Percentiles rank a stretch among this genome's conserved stretches.
phyloP scores from a whole-genome alignment of 139 green algal genomes.

The Closterium sp. region DNA sequence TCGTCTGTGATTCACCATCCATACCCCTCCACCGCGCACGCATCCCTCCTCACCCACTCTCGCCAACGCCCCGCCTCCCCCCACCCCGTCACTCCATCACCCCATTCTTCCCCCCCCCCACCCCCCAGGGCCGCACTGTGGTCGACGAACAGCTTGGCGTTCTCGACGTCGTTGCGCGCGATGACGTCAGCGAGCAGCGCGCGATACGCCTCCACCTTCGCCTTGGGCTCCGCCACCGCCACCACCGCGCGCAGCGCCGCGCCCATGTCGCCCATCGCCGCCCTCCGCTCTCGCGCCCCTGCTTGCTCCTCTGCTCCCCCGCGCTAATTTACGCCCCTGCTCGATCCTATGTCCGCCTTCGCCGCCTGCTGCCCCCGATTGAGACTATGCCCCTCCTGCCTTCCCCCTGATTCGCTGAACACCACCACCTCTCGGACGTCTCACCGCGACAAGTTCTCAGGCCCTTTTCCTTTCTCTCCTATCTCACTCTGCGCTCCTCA shows the following conservation, averaged over 20 bases:
- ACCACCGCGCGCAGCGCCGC: not conserved
- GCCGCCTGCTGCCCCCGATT: not conserved
- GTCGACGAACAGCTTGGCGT: not conserved
- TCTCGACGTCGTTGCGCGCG: not conserved
- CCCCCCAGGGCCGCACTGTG: slow-evolving; percentile 6
- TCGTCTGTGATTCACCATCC: not conserved
- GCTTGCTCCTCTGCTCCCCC: not conserved
- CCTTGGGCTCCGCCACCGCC: not conserved
- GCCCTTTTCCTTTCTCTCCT: not conserved
- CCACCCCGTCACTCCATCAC: not conserved
- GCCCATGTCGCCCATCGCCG: slow-evolving; percentile 1
- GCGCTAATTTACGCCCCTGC: not conserved
- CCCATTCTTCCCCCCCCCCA: not conserved
- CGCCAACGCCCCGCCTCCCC: not conserved
- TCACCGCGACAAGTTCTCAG: not conserved
- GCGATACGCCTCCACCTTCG: slow-evolving; percentile 2
- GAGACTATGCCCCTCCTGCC: not conserved
- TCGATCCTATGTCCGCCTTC: not conserved
- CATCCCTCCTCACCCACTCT: not conserved
- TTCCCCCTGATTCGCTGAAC: not conserved
- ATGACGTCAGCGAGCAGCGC: not conserved
- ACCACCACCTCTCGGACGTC: not conserved
- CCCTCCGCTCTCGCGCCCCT: no score
- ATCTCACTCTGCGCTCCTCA: no score
- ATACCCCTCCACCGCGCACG: not conserved